Evolutionary conservation across 2,329 filamentous ascomycete genomes (phyloP), one percentile per base, ranked within the genome.

Genomic region (Diaporthe citri): DNA sequence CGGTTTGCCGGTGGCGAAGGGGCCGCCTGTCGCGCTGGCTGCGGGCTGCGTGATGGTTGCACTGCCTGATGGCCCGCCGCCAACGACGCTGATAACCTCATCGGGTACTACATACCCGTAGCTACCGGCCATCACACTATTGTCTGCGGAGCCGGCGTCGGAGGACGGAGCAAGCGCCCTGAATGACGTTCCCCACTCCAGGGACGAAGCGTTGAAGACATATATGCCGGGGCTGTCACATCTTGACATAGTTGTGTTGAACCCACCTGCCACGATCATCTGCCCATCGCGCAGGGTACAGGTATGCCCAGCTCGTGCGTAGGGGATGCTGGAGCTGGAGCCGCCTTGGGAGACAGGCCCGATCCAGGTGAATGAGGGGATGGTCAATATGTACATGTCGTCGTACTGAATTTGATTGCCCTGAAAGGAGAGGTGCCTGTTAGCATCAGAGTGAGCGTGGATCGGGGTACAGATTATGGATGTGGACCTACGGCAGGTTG

Each of bases 291-390:
- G 92, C 34, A 93, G 87, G 74, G 92, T 89, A 82, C 93, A 95
- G 0, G 89, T 90, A 80, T 94, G 93, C 0, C 93, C 93, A 13
- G 92, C 91, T 70, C 93, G 87, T 6, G 89, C 89, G 10, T 88
- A 87, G 0, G 93, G 93, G 17, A 81, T 79, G 8, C 88, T 85
- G 1, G 86, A 86, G 8, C 88, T 85, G 1, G 86, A 86, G 78
- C 91, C 88, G 1, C 84, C 83, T 6, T 83, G 81, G 66, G 75
- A 64, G 9, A 86, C 86, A 76, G 93, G 86, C 34, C 93, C 92
- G 74, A 95, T 91, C 93, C 93, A 95, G 10, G 91, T 93, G 80
- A 95, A 95, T 0, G 90, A 89, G 0, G 93, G 93, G 41, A 95
- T 87, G 4, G 92, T 93, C 39, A 95, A 85, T 76, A 95, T 94